Evolutionary conservation across 2,329 filamentous ascomycete genomes (phyloP).

Genomic region (Colletotrichum kahawae): DNA sequence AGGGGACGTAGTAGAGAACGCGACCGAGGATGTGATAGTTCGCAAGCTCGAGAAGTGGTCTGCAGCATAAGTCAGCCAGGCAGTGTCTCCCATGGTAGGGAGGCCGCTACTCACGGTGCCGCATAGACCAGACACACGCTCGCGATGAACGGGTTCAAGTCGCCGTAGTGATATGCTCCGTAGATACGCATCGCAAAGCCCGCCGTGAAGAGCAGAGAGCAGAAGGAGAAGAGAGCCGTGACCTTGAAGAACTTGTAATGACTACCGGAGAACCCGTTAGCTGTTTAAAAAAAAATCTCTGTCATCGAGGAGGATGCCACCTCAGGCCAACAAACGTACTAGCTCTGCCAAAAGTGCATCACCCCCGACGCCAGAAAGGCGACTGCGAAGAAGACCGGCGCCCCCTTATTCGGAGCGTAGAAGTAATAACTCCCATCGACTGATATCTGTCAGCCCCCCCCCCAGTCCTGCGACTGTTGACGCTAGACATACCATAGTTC

Average conservation of each 20-base stretch:
- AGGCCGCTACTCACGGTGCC: slow-evolving; percentile 31
- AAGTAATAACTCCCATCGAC: slow-evolving; percentile 50
- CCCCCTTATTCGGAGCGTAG: slow-evolving; percentile 52
- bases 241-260: slow-evolving; percentile 62
- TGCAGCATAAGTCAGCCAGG: slow-evolving; percentile 23
- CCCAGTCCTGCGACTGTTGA: not conserved
- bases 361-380: slow-evolving; percentile 42
- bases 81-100: not conserved
- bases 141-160: slow-evolving; percentile 36
- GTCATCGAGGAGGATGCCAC: not conserved
- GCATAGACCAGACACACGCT: slow-evolving; percentile 40
- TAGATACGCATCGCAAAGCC: slow-evolving; percentile 55
- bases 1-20: slow-evolving; percentile 64
- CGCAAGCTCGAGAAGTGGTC: slow-evolving; percentile 62
- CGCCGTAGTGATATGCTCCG: slow-evolving; percentile 35
- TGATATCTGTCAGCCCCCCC: slow-evolving; percentile 20
- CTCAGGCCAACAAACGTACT: slow-evolving; percentile 36
- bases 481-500: slow-evolving; percentile 29
- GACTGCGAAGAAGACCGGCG: slow-evolving; percentile 50
- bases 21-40: slow-evolving; percentile 68
- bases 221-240: slow-evolving; percentile 59
- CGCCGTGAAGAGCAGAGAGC: slow-evolving; percentile 56
- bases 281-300: not conserved
- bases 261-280: slow-evolving; percentile 33
- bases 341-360: slow-evolving; percentile 46